A percentile compares a stretch with the other conserved stretches of the same genome.
Evolutionary conservation across 108 stramenopile genomes (phyloP).

Genomic region (Cyclotella distinguenda): DNA sequence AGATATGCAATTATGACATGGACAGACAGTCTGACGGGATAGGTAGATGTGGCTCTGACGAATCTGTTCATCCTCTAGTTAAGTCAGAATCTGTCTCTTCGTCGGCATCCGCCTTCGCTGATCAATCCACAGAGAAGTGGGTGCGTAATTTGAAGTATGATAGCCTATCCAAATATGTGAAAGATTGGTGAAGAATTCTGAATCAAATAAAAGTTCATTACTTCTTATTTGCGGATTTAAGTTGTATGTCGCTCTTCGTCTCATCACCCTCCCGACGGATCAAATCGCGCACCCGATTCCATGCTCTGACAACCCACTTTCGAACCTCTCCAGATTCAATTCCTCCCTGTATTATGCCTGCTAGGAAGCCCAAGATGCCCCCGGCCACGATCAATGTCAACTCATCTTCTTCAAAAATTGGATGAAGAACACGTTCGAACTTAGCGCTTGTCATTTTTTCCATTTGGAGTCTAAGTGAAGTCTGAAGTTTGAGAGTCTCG

Average conservation of each 20-base stretch:
- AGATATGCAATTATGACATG: slow-evolving; percentile 10
- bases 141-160: slow-evolving; percentile 40
- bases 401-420: slow-evolving; percentile 97
- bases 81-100: slow-evolving; percentile 32
- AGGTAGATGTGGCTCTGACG: slow-evolving; percentile 1
- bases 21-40: not conserved
- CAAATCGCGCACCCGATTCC: not conserved
- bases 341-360: slow-evolving; percentile 87
- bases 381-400: slow-evolving; percentile 93
- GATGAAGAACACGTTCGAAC: slow-evolving; percentile 93
- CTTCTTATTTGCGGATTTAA: not conserved
- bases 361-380: slow-evolving; percentile 84
- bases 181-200: slow-evolving; percentile 28
- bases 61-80: slow-evolving; percentile 13
- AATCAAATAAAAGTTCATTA: too few species aligned
- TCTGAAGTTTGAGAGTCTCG: slow-evolving; percentile 71
- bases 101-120: slow-evolving; percentile 28
- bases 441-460: slow-evolving; percentile 79
- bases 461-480: slow-evolving; percentile 83
- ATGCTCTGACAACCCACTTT: slow-evolving; percentile 8
- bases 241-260: not conserved
- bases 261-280: not conserved
- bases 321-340: slow-evolving; percentile 63
- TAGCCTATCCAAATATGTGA: slow-evolving; percentile 38
- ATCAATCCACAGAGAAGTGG: slow-evolving; percentile 28